Percentiles rank a stretch among this genome's conserved stretches.
phyloP scores from a whole-genome alignment of 73 alveolate species.

The Stentor coeruleus region DNA sequence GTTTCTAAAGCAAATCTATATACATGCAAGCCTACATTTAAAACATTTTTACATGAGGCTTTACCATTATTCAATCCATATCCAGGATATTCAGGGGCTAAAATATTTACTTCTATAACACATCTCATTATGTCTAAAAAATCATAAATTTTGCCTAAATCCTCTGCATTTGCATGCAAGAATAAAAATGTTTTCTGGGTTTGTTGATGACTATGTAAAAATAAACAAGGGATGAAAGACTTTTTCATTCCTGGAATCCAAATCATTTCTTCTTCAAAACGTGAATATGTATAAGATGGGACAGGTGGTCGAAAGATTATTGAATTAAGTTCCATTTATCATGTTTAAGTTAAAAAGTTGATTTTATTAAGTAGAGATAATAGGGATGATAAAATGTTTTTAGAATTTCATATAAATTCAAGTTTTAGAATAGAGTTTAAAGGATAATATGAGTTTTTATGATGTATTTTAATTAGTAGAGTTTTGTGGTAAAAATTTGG shows the following conservation, averaged over 20 bases:
- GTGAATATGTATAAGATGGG: neutral
- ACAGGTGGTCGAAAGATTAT: neutral
- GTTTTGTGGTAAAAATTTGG: too few relatives aligned
- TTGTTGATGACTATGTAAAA: neutral
- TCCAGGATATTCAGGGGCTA: slow-evolving; percentile 16
- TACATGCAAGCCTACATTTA: neutral
- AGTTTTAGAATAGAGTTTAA: too few relatives aligned
- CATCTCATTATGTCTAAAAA: neutral
- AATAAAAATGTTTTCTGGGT: neutral
- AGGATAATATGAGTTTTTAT: too few relatives aligned
- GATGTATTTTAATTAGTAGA: too few relatives aligned
- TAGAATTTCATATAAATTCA: too few relatives aligned
- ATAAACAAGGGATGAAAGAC: slow-evolving; percentile 8
- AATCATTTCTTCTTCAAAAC: neutral
- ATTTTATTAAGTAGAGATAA: too few relatives aligned
- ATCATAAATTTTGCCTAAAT: neutral
- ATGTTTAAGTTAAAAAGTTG: too few relatives aligned
- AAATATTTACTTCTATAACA: neutral
- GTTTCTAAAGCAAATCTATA: slow-evolving; percentile 6
- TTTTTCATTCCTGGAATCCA: neutral
- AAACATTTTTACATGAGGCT: neutral
- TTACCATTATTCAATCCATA: neutral
- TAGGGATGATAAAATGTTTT: too few relatives aligned
- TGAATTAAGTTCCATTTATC: neutral
- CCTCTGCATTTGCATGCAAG: slow-evolving; percentile 3